These are phyloP conservation scores for Penicillium olsonii DNA, from an alignment of 2,329 filamentous ascomycete species.

Conservation along the genomic window DNA sequence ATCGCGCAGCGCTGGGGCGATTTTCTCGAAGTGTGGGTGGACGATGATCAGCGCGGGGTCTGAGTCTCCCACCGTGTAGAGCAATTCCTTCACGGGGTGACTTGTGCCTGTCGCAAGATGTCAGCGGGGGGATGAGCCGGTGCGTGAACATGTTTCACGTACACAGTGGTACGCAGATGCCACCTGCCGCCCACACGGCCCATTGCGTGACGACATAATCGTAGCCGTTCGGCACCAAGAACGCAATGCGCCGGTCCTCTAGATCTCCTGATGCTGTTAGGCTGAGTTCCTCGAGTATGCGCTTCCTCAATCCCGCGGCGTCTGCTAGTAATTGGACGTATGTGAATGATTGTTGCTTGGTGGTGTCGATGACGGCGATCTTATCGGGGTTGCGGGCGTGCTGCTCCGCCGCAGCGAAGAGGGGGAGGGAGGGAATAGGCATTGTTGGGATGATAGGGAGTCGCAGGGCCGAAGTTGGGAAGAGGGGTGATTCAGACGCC, in stretches of 20 bases:
- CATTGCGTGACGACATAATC: conserved; percentile 47
- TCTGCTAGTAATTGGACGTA: conserved; percentile 44
- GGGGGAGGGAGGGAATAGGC: conserved; percentile 40
- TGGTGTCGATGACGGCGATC: conserved; percentile 41
- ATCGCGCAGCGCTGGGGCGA: conserved; percentile 34
- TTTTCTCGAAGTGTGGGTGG: conserved; percentile 41
- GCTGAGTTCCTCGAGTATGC: conserved; percentile 35
- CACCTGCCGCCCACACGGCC: conserved; percentile 48
- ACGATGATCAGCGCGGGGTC: conserved; percentile 45
- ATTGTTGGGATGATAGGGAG: conserved; percentile 1
- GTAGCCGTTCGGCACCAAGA: conserved; percentile 44
- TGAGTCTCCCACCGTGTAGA: conserved; percentile 46
- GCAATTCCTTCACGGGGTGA: conserved; percentile 44
- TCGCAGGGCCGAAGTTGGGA: too few relatives aligned
- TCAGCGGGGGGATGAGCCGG: too few relatives aligned
- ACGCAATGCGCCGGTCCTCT: conserved; percentile 42
- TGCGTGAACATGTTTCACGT: too few relatives aligned
- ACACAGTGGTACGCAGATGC: conserved; percentile 48
- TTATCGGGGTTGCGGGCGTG: conserved; percentile 37
- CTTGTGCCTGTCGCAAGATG: conserved; percentile 36
- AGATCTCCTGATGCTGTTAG: conserved; percentile 29
- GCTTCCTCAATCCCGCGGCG: conserved; percentile 37
- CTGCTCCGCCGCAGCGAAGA: conserved; percentile 42
- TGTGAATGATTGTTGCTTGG: conserved; percentile 43
- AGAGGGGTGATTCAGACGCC: too few relatives aligned